These are phyloP conservation scores for Purpureocillium lavendulum DNA, from an alignment of 2,329 filamentous ascomycete genomes.

Conservation along the genomic window DNA sequence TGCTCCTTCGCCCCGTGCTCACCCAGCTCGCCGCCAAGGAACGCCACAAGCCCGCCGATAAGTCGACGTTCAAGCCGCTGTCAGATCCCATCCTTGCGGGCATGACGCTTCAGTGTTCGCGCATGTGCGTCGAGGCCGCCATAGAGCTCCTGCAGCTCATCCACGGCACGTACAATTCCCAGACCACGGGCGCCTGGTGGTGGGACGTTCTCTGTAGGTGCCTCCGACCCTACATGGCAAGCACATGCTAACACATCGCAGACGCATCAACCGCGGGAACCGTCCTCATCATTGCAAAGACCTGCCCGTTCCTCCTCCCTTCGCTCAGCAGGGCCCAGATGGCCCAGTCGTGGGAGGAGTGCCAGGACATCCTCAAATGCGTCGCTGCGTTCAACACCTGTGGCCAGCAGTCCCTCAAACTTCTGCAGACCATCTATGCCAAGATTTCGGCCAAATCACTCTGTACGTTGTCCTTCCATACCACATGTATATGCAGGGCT, in stretches of 20 bases:
- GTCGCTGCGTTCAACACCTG: slow-evolving; percentile 1
- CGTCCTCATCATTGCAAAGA: slow-evolving; percentile 10
- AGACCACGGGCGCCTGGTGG: slow-evolving; percentile 24
- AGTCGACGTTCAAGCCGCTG: slow-evolving; percentile 1
- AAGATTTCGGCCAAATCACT: not conserved
- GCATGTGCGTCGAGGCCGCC: slow-evolving; percentile 19
- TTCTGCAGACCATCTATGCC: slow-evolving; percentile 4
- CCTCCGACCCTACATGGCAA: not conserved
- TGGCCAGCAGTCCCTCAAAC: slow-evolving; percentile 2
- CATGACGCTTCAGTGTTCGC: slow-evolving; percentile 16
- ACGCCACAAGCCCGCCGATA: not conserved
- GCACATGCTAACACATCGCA: not conserved
- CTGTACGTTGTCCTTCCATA: not conserved
- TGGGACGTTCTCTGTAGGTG: slow-evolving; percentile 29
- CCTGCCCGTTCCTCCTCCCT: slow-evolving; percentile 1
- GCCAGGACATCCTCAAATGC: slow-evolving; percentile 6
- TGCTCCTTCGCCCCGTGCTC: slow-evolving; percentile 11
- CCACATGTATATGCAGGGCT: not conserved
- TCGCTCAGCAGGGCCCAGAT: slow-evolving; percentile 1
- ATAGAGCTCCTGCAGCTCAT: slow-evolving; percentile 20
- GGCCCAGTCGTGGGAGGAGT: slow-evolving; percentile 3
- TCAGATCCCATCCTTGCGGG: slow-evolving; percentile 1
- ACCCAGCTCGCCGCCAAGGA: slow-evolving; percentile 14
- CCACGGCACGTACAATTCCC: slow-evolving; percentile 16
- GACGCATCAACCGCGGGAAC: slow-evolving; percentile 10